Conservation (phyloP, 352 stramenopile genomes). For the Phytophthora tubulina region DNA sequence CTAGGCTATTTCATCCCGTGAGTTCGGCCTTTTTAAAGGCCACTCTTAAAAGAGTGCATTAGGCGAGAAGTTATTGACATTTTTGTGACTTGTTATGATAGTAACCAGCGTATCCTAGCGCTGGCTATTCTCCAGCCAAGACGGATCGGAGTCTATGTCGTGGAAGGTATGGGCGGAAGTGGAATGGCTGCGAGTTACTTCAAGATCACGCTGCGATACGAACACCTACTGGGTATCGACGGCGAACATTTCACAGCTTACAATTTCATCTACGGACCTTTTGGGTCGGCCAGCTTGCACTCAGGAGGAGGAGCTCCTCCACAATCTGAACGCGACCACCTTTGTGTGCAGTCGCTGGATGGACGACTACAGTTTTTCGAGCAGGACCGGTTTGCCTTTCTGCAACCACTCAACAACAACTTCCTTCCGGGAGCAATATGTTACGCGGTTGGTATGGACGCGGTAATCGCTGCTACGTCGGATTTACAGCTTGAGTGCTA, state of each 20-base stretch:
- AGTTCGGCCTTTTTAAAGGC: constrained; percentile 23
- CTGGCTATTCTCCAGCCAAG: constrained; percentile 91
- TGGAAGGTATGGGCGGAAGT: constrained; percentile 81
- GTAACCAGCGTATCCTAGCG: constrained; percentile 64
- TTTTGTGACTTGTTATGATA: constrained; percentile 25
- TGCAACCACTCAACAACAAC: constrained; percentile 83
- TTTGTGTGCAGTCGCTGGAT: constrained; percentile 93
- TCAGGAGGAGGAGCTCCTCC: constrained; percentile 20
- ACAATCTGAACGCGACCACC: constrained; percentile 67
- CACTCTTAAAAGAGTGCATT: too few species aligned
- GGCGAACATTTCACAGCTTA: constrained; percentile 92
- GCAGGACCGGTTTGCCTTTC: constrained; percentile 90
- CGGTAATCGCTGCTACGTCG: constrained; percentile 82
- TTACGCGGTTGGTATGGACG: constrained; percentile 84
- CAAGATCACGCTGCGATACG: constrained; percentile 83
- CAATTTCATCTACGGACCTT: constrained; percentile 90
- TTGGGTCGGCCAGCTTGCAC: constrained; percentile 51
- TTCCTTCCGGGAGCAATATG: constrained; percentile 85
- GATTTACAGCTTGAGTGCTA: constrained; percentile 91
- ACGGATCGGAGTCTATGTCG: constrained; percentile 79
- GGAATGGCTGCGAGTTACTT: constrained; percentile 87
- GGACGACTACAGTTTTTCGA: constrained; percentile 93
- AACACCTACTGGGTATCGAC: constrained; percentile 88
- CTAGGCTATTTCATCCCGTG: constrained; percentile 89
- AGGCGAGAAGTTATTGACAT: constrained; percentile 5